Percentiles rank a stretch among this genome's conserved stretches.
Conservation (phyloP, 2,329 filamentous ascomycete genomes). For the Fusarium papillatum region DNA sequence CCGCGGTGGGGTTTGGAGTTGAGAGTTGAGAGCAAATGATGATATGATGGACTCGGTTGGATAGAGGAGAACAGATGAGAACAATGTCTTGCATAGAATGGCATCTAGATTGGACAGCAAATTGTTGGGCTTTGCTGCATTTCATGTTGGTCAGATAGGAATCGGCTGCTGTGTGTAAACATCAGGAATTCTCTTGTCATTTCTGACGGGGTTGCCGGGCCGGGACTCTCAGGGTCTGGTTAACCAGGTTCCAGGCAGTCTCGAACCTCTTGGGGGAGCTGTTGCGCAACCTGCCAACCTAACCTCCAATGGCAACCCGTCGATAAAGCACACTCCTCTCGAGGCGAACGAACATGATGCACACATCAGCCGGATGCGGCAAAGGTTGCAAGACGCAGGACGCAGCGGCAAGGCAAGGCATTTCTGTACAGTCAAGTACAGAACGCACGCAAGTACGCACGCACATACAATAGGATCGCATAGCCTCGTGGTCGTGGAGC, state of each 20-base stretch:
- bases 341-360: neutral
- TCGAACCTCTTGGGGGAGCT: conserved; percentile 24
- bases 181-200: conserved; percentile 24
- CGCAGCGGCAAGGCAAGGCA: conserved; percentile 17
- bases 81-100: neutral
- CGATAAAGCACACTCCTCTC: conserved; percentile 26
- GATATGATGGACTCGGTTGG: conserved; percentile 23
- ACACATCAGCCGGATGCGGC: conserved; percentile 4
- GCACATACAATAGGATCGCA: conserved; percentile 28
- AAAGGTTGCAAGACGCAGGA: conserved; percentile 2
- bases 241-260: conserved; percentile 18
- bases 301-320: conserved; percentile 31
- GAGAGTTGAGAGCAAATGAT: conserved; percentile 15
- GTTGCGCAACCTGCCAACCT: conserved; percentile 10
- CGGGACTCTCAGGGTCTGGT: conserved; percentile 21
- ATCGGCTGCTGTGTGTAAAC: conserved; percentile 1
- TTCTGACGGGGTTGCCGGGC: conserved; percentile 36
- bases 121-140: neutral
- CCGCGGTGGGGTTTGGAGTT: conserved; percentile 39
- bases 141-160: neutral
- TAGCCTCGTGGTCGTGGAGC: conserved; percentile 3
- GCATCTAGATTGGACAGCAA: neutral
- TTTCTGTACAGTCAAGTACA: neutral
- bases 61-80: neutral
- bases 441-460: neutral